Conservation (phyloP, 176 grass and related monocot genomes). For the Avena insularis region DNA sequence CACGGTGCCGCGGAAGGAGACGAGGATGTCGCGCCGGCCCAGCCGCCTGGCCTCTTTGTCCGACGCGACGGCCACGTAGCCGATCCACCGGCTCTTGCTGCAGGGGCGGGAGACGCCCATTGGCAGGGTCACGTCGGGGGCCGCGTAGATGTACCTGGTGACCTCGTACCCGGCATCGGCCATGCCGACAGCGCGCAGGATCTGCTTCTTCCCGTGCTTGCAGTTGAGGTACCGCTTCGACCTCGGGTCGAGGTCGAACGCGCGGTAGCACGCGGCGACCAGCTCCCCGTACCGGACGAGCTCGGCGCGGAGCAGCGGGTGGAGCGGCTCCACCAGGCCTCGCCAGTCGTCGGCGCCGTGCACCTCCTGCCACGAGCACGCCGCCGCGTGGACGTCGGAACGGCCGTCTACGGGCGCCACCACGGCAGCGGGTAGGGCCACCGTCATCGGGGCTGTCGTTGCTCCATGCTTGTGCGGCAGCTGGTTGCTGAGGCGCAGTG, state of each 20-base stretch:
- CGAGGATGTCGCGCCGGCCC: slow-evolving; percentile 66
- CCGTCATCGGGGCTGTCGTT: neutral
- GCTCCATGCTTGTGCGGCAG: neutral
- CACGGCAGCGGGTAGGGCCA: neutral
- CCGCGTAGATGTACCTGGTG: slow-evolving; percentile 77
- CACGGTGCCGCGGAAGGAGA: slow-evolving; percentile 75
- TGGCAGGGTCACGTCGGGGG: slow-evolving; percentile 53
- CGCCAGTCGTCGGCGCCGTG: slow-evolving; percentile 68
- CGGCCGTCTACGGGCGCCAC: neutral
- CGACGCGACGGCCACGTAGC: slow-evolving; percentile 68
- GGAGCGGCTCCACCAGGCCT: slow-evolving; percentile 59
- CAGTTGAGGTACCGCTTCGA: slow-evolving; percentile 73
- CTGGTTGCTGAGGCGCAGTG: neutral
- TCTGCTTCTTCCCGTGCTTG: slow-evolving; percentile 66
- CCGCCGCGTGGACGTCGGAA: neutral
- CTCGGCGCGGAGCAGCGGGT: slow-evolving; percentile 65
- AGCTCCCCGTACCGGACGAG: slow-evolving; percentile 72
- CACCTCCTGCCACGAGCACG: slow-evolving; percentile 61
- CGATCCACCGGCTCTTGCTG: slow-evolving; percentile 70
- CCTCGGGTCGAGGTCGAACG: slow-evolving; percentile 60
- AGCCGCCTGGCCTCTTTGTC: slow-evolving; percentile 36
- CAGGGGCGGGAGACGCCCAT: slow-evolving; percentile 18
- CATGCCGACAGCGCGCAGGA: slow-evolving; percentile 62
- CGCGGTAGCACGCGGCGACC: slow-evolving; percentile 70
- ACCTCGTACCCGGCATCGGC: slow-evolving; percentile 55